Evolutionary conservation across 2,329 filamentous ascomycete genomes (phyloP), one percentile per base, ranked within the genome.

Genomic region (Davidsoniella eucalypti): DNA sequence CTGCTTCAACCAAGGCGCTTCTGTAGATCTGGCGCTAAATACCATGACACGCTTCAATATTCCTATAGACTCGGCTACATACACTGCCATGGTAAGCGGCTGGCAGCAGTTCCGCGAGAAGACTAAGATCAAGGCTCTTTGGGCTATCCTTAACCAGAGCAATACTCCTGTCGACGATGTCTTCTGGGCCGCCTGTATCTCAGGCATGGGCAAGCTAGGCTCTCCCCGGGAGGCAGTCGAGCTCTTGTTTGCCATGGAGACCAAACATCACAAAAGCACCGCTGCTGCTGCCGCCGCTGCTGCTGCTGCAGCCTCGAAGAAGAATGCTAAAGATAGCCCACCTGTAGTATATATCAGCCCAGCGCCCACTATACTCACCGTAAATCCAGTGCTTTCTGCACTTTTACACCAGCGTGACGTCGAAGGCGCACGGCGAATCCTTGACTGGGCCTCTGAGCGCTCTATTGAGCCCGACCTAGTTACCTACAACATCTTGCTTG

Each of bases 71-170:
- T 23, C 25, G 12, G 78, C 67, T 56, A 82, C 84, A 0, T 92
- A 83, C 75, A 82, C 78, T 38, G 67, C 75, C 41, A 82, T 92
- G 73, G 75, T 92, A 56, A 70, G 76, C 51, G 84, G 84, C 1
- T 86, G 80, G 63, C 75, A 73, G 58, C 70, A 68, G 46, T 70
- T 75, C 46, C 69, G 69, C 49, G 78, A 86, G 57, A 56, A 69
- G 0, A 61, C 67, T n/a, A 76, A 72, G 18, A 67, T 88, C 54
- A 73, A 80, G 50, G 69, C 69, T 1, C 70, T 87, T 29, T 93
- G 86, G 85, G 56, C 64, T 0, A 75, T 73, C 55, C 75, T 92
- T 64, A 58, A 72, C 3, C 60, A 59, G 7, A 71, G 76, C 1
- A 74, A 75, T 1, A 58, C 78, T 8, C 64, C 72, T 55, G 76